phyloP scores from a whole-genome alignment of 495 filamentous ascomycete genomes.

The Bryoglossum gracile region DNA sequence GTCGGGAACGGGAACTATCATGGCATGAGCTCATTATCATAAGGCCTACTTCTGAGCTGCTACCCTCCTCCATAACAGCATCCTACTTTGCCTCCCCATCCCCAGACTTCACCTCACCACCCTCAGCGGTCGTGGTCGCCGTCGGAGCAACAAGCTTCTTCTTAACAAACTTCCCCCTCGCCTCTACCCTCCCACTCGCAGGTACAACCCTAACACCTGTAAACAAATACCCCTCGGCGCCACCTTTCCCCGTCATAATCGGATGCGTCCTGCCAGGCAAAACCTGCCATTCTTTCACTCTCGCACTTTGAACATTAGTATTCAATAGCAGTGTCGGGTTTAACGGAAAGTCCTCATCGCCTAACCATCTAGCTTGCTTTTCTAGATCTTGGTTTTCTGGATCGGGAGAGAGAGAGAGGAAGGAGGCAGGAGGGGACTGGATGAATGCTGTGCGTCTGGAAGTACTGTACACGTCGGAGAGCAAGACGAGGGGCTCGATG shows the following conservation, averaged over 20 bases:
- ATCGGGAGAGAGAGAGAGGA: conserved; percentile 1
- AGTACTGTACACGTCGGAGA: conserved; percentile 76
- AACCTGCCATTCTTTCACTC: conserved; percentile 77
- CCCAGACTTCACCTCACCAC: background rate
- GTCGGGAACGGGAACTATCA: too few relatives aligned
- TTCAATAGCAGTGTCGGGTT: conserved; percentile 78
- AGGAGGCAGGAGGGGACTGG: conserved; percentile 12
- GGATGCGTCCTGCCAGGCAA: conserved; percentile 90
- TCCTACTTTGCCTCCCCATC: background rate
- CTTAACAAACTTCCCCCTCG: conserved; percentile 58
- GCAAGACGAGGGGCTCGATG: conserved; percentile 64
- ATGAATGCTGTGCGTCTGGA: conserved; percentile 68
- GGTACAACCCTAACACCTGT: conserved; percentile 76
- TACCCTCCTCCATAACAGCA: background rate
- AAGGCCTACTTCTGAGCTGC: too few relatives aligned
- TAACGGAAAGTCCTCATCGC: conserved; percentile 66
- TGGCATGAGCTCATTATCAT: too few relatives aligned
- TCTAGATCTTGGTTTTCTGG: too few relatives aligned
- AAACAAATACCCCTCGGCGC: conserved; percentile 86
- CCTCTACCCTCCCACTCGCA: conserved; percentile 66
- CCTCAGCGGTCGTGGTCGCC: conserved; percentile 25
- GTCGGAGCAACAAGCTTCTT: too few relatives aligned
- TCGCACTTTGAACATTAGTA: conserved; percentile 68
- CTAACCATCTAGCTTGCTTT: conserved; percentile 38
- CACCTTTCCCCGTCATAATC: conserved; percentile 80